Base-by-base conservation (phyloP, 2,329 filamentous ascomycete species). In the Plenodomus lindquistii region DNA sequence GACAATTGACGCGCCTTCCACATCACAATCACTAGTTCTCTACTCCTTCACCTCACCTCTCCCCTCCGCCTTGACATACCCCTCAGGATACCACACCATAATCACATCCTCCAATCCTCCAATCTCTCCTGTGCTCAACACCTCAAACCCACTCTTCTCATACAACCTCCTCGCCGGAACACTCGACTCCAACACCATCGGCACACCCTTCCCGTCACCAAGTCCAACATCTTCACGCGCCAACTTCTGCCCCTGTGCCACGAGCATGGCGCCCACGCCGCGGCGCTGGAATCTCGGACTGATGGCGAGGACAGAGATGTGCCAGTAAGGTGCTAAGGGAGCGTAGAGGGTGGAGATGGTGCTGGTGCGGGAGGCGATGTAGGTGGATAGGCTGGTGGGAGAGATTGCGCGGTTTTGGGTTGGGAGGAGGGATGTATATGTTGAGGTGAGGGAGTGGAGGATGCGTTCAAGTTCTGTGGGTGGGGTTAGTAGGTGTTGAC, bases 171-270 rank as follows among this genome's bases (percentile, higher is more conserved):
- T 54, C 11, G 58, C 62, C 10, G 42, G 40, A 1, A 52, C 34
- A 42, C 56, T 63, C 16, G 52, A 36, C 34, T 62, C 55, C 37
- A 62, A 44, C 16, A 53, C 55, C 27, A 63, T 20, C 9, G 62
- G 60, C 19, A 65, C 11, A 15, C 45, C 37, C 10, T 62, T 31
- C 6, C 22, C 22, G 6, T 24, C 27, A 7, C 6, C 27, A 31
- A 31, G 4, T 13, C 27, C 27, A 7, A 4, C 6, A 31, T 31
- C 60, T 9, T 54, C 43, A 5, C 36, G 27, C 17, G 62, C 62
- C 10, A 62, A 37, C 17, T 41, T 40, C 42, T 57, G 49, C 4
- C 50, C 54, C 35, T 57, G 29, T 16, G 48, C 13, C 9, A 65
- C 24, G 3, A 65, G 37, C 50, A 47, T 52, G 8, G 21, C 39